phyloP scores from a whole-genome alignment of 768 basidiomycete species.

The Tricholoma bakamatsutake region DNA sequence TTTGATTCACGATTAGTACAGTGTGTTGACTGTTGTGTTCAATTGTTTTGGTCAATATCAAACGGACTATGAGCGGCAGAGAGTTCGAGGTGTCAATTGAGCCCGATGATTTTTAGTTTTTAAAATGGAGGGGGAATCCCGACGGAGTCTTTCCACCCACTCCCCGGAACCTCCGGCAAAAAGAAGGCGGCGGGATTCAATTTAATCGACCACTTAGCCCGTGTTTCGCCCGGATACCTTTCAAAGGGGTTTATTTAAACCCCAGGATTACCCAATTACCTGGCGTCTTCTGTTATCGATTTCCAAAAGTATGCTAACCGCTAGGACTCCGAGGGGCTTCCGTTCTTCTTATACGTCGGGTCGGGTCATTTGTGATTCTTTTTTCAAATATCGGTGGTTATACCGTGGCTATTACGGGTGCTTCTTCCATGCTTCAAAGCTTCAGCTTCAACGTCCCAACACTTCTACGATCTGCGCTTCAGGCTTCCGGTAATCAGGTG shows the following conservation, averaged over 20 bases:
- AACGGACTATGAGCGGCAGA: too few species aligned
- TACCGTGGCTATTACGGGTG: background rate
- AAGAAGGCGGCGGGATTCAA: background rate
- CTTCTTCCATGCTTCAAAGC: background rate
- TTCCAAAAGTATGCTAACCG: background rate
- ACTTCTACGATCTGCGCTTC: background rate
- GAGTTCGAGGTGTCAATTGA: too few species aligned
- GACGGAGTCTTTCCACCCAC: background rate
- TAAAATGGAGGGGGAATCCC: background rate
- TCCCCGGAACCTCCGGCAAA: too few species aligned
- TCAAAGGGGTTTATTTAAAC: background rate
- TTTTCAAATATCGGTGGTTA: background rate
- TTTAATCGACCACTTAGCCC: background rate
- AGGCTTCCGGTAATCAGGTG: background rate
- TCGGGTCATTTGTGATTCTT: background rate
- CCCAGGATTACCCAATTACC: background rate
- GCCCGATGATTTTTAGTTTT: too few species aligned
- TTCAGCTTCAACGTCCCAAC: conserved; percentile 1
- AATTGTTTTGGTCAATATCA: too few species aligned
- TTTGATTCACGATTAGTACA: too few species aligned
- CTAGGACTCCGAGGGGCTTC: background rate
- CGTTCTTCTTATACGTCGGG: background rate
- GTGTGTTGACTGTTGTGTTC: too few species aligned
- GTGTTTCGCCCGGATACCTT: background rate
- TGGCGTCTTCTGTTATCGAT: background rate